Evolutionary conservation across 2,329 filamentous ascomycete genomes (phyloP), one percentile per base, ranked within the genome.

Genomic region (Aquanectria penicillioides): DNA sequence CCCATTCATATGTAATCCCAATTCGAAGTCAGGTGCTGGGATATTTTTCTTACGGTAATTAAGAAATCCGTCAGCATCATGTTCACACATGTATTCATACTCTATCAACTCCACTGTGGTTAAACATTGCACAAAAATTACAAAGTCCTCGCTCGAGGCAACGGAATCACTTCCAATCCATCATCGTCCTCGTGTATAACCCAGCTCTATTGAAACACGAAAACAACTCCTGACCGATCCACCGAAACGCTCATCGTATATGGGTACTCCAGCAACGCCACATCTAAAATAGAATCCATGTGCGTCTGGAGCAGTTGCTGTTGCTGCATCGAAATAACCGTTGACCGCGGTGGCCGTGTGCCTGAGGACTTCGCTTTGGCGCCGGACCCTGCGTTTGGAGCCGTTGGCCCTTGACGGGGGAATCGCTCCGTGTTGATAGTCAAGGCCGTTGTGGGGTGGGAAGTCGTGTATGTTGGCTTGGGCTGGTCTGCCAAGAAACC

Each of bases 171-270:
- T 36, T 62, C 56, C 29, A 22, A 34, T 15, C n/a, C 47, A 38
- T 54, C 22, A 28, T n/a, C 28, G 31, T 17, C 18, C 28, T 44
- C 23, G 38, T 41, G 18, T 52, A 47, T 43, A 34, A 49, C 38
- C 46, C 61, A 55, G 36, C n/a, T 65, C 68, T 75, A 84, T 66
- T 82, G 80, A 71, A 89, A 97, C 50, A 97, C 89, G 81, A 95
- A 97, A 40, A 98, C 88, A 73, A 94, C 89, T 1, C 95, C 95
- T 33, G 89, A 91, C 68, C 94, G 83, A 80, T 99, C 95, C 51
- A 91, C 94, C 65, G 91, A 96, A 46, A 98, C 83, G 28, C 94
- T 90, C 92, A 98, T 97, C 5, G 90, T 91, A 75, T 97, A 97
- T 20, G 95, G 95, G 64, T 86, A 83, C 79, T 97, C 93, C 66